Base-by-base conservation (phyloP, 164 flowering plant species). In the Tetrastigma voinierianum region DNA sequence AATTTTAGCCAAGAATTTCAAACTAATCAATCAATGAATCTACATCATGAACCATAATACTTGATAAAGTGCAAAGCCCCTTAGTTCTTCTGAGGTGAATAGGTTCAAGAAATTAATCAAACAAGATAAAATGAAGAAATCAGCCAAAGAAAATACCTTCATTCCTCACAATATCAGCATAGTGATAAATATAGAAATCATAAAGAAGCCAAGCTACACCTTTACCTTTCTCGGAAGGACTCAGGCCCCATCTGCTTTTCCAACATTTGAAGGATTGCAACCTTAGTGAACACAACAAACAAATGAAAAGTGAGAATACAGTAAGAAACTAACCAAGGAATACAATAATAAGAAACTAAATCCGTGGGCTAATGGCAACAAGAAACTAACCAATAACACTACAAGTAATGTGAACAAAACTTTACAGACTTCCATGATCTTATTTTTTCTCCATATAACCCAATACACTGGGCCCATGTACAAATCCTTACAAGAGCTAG, bases 371-470 rank as follows among this genome's bases (percentile, higher is more conserved):
- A n/a, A n/a, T n/a, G n/a, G n/a, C n/a, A n/a, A n/a, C 23, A 48
- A 14, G 15, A 47, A 2, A 49, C 11, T 32, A 19, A 54, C 43
- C 1, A 60, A 52, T 32, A 57, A 21, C n/a, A 58, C n/a, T n/a
- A 9, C 1, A 11, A 48, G 13, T 18, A 55, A 55, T 51, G 14
- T 43, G 13, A 54, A 65, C 55, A 18, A 51, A 43, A 70, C 83
- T 96, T 86, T 81, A 95, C 98, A 68, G 99, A 84, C 69, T 95
- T 95, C 98, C 99, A 90, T 47, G 97, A 82, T 49, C 99, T 83
- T 55, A 95, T 82, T 75, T 93, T 90, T n/a, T n/a, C n/a, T 21
- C 99, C 97, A 76, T 76, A 84, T 65, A 92, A 72, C 43, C 99
- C 99, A 70, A 95, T 77, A 65, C 79, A 81, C 25, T 89, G 88